Conservation (phyloP, 768 basidiomycete species). For the Tulasnella sp. region DNA sequence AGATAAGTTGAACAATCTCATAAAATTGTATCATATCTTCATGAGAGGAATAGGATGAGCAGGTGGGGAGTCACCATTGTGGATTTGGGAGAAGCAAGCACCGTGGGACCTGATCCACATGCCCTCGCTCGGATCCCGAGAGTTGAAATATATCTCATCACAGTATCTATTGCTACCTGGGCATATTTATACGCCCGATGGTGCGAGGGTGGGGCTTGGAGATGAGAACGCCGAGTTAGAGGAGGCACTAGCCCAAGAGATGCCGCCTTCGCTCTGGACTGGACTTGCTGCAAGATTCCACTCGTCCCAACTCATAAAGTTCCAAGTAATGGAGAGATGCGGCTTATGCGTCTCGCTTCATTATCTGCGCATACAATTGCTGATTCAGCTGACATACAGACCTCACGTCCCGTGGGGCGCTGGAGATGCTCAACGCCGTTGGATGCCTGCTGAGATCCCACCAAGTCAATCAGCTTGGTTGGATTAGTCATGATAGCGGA, state of each 20-base stretch:
- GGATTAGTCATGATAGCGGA: no score
- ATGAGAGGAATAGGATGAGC: slow-evolving; percentile 26
- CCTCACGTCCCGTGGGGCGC: no score
- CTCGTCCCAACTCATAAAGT: neutral
- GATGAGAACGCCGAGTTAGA: neutral
- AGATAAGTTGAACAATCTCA: neutral
- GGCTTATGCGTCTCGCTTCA: no score
- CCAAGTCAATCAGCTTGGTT: no score
- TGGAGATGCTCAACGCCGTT: no score
- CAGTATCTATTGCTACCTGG: neutral
- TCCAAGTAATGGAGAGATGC: no score
- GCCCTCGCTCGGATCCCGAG: neutral
- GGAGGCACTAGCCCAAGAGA: neutral
- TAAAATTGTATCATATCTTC: slow-evolving; percentile 17
- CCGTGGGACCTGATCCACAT: slow-evolving; percentile 10
- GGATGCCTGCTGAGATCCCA: no score
- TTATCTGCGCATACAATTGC: no score
- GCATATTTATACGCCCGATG: neutral
- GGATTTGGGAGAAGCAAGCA: slow-evolving; percentile 24
- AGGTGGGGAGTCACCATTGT: slow-evolving; percentile 26
- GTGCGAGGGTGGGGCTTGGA: neutral
- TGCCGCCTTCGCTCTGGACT: neutral
- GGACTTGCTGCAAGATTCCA: neutral
- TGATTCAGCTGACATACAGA: no score
- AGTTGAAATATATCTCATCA: neutral